Base-by-base conservation (phyloP, 2,329 filamentous ascomycete genomes). In the Periconia digitata region DNA sequence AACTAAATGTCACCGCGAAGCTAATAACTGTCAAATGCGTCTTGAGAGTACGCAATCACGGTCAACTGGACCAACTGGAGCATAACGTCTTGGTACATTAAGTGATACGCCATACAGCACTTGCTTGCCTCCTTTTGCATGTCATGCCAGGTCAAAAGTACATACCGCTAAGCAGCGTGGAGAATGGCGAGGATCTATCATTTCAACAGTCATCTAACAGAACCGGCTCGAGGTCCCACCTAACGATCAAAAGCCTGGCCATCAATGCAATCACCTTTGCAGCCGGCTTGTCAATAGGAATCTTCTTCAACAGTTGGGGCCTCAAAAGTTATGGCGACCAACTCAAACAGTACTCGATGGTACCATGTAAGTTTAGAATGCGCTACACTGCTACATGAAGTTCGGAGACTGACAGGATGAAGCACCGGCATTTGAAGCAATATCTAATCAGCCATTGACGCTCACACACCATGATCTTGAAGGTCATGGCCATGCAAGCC, bases 381-480 rank as follows among this genome's bases (percentile, higher is more conserved):
- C n/a, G n/a, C n/a, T n/a, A n/a, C n/a, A n/a, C n/a, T n/a, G n/a
- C n/a, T 34, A 1, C 24, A 16, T 3, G 10, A 16, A 23, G 6
- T 27, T 18, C 34, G n/a, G n/a, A 16, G 13, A 21, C 43, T 46
- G 23, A 46, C 37, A 32, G 13, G 29, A 3, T 7, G 3, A 40
- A 49, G 47, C 47, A 34, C 47, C 47, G 21, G 47, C 42, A 16
- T 49, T 49, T n/a, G 42, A 49, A 41, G 47, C 47, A 12, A 45
- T 49, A 41, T 40, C 47, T 38, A 24, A 35, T 16, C 23, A 45
- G 27, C 47, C 42, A 24, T 37, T 49, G 37, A 49, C 22, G 7
- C 47, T 44, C 17, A 49, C 42, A 15, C 47, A 45, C 37, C 47
- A 49, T 21, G 42, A 49, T 17, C 15, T 49, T 12, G 47, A 49